A percentile compares a stretch with the other conserved stretches of the same genome.
phyloP scores from a whole-genome alignment of 768 basidiomycete species.

The Porpolomopsis calyptriformis region DNA sequence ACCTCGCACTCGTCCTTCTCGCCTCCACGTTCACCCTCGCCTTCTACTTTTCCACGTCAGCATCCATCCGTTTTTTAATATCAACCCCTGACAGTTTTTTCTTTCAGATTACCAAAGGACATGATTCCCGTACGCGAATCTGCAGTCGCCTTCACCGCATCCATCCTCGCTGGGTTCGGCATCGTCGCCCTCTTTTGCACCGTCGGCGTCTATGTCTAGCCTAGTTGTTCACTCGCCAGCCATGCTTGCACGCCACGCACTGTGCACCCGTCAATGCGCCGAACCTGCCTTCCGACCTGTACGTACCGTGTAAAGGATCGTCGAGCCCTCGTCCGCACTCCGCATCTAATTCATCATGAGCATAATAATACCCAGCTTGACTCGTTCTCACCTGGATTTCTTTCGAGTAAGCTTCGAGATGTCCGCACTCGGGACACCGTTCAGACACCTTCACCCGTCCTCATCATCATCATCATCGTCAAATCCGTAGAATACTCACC shows the following conservation, averaged over 20 bases:
- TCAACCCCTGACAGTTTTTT: conserved; percentile 1
- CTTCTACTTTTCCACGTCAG: conserved; percentile 90
- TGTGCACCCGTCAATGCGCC: conserved; percentile 17
- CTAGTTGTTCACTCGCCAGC: conserved; percentile 77
- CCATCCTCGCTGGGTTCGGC: conserved; percentile 77
- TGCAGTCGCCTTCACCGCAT: conserved; percentile 60
- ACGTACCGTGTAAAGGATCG: conserved; percentile 86
- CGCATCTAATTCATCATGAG: conserved; percentile 41
- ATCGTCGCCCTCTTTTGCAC: conserved; percentile 84
- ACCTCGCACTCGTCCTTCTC: conserved; percentile 65
- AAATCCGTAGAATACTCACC: conserved; percentile 20
- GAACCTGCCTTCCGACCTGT: conserved; percentile 4
- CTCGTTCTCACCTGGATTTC: conserved; percentile 80
- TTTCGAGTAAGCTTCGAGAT: conserved; percentile 78
- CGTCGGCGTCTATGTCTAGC: conserved; percentile 73
- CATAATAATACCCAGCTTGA: no score
- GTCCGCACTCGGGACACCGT: conserved; percentile 80
- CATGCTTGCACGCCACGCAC: conserved; percentile 69
- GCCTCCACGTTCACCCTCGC: conserved; percentile 69
- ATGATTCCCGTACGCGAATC: conserved; percentile 53
- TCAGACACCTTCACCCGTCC: conserved; percentile 58
- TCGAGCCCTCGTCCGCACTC: conserved; percentile 90
- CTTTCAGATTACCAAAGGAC: conserved; percentile 62
- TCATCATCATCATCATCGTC: background rate
- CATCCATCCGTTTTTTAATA: conserved; percentile 28